A percentile compares a stretch with the other conserved stretches of the same genome.
Conservation (phyloP, 2,329 filamentous ascomycete species). For the Xenosphaeropsis pyriputrescens region DNA sequence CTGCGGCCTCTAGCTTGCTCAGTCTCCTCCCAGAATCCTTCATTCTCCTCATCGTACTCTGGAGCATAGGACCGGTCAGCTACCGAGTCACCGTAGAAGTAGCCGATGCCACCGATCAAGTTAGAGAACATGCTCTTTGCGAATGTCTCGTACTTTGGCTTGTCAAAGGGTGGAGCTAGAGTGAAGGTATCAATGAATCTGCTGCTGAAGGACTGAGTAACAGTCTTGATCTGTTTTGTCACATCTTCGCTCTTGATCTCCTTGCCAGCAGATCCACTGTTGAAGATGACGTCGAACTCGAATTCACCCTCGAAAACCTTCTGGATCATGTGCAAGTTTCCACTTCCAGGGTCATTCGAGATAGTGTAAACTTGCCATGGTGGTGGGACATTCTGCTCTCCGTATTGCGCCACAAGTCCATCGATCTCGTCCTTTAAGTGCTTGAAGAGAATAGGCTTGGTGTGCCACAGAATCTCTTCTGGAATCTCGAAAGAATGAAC, state of each 20-base stretch:
- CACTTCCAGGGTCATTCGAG: constrained; percentile 47
- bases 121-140: constrained; percentile 90
- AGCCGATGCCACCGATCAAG: constrained; percentile 83
- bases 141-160: constrained; percentile 61
- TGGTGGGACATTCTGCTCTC: constrained; percentile 55
- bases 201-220: constrained; percentile 54
- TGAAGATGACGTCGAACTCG: constrained; percentile 86
- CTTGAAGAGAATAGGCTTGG: constrained; percentile 53
- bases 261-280: constrained; percentile 52
- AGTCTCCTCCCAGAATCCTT: constrained; percentile 90
- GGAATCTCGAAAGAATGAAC: constrained; percentile 58
- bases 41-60: constrained; percentile 89
- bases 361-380: constrained; percentile 79
- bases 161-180: constrained; percentile 61
- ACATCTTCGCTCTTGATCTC: constrained; percentile 46
- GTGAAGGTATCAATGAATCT: constrained; percentile 61
- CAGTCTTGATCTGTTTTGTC: constrained; percentile 50
- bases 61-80: constrained; percentile 84
- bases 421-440: constrained; percentile 51
- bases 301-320: constrained; percentile 85
- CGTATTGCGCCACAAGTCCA: constrained; percentile 39
- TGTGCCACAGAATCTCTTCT: constrained; percentile 66
- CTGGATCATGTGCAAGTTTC: constrained; percentile 79
- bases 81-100: constrained; percentile 79
- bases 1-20: constrained; percentile 61